A percentile compares a stretch with the other conserved stretches of the same genome.
Conservation (phyloP, 2,329 filamentous ascomycete species). For the Tothia fuscella region DNA sequence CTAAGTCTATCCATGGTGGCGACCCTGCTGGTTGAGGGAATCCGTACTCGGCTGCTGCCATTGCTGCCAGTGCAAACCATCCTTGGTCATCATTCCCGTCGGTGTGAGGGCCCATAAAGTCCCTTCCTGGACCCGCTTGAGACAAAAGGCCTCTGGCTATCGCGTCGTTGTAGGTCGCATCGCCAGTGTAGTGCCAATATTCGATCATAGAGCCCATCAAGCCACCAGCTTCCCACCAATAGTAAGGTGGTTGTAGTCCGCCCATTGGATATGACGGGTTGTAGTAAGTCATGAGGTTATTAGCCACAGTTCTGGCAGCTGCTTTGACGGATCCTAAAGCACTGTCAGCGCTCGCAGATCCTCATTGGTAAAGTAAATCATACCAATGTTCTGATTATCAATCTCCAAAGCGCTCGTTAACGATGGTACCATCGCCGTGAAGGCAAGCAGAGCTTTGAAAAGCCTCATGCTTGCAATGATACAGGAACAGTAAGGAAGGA, state of each 20-base stretch:
- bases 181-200: constrained; percentile 32
- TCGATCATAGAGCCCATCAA: constrained; percentile 28
- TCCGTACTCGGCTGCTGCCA: constrained; percentile 42
- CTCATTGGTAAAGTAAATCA: background rate
- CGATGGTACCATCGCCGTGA: constrained; percentile 1
- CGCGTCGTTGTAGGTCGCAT: constrained; percentile 28
- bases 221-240: constrained; percentile 32
- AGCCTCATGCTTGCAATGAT: too few relatives aligned
- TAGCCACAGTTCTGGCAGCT: background rate
- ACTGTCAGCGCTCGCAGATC: background rate
- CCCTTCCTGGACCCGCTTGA: constrained; percentile 29
- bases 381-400: constrained; percentile 4
- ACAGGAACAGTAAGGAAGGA: too few relatives aligned
- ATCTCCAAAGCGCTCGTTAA: background rate
- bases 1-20: constrained; percentile 14
- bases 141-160: constrained; percentile 31
- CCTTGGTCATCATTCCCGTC: constrained; percentile 45
- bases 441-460: constrained; percentile 1
- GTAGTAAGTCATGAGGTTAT: constrained; percentile 7
- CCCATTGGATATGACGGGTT: constrained; percentile 12
- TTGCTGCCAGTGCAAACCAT: constrained; percentile 46
- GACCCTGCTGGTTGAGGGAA: constrained; percentile 28
- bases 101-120: constrained; percentile 32
- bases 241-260: constrained; percentile 27
- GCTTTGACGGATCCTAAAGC: constrained; percentile 3